phyloP scores from a whole-genome alignment of 345 rosid genomes.

The Conringia planisiliqua region DNA sequence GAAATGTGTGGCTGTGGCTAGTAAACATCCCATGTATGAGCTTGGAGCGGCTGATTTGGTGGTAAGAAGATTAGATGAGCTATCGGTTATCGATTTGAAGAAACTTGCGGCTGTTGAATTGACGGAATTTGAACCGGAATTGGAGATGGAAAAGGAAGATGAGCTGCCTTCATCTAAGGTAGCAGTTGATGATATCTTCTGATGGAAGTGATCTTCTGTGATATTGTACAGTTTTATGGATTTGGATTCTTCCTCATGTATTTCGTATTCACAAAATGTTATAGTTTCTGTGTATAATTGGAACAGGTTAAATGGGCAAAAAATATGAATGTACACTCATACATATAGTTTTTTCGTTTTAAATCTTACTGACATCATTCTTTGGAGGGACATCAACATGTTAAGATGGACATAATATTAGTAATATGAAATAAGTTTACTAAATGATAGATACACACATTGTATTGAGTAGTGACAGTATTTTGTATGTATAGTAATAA shows the following conservation, averaged over 20 bases:
- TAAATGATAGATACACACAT: too few species aligned
- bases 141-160: conserved; percentile 70
- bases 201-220: conserved; percentile 39
- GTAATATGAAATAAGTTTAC: too few species aligned
- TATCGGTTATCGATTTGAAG: conserved; percentile 87
- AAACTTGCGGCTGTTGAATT: conserved; percentile 79
- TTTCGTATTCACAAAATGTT: not conserved
- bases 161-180: conserved; percentile 43
- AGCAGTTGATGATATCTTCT: conserved; percentile 69
- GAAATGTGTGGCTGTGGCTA: conserved; percentile 98
- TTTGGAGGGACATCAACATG: not conserved
- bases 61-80: conserved; percentile 74
- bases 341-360: not conserved
- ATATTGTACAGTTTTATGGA: conserved; percentile 51
- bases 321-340: conserved; percentile 14
- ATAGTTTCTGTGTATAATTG: conserved; percentile 37
- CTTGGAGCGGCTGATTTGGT: conserved; percentile 94
- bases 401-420: too few species aligned
- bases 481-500: too few species aligned
- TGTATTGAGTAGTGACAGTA: too few species aligned
- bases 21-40: conserved; percentile 87
- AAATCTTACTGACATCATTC: not conserved
- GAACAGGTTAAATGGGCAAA: conserved; percentile 10
- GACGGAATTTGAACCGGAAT: conserved; percentile 62
- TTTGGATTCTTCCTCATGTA: conserved; percentile 17